These are phyloP conservation scores for Oryza rufipogon DNA, from an alignment of 176 grass and related monocot species.

Conservation along the genomic window DNA sequence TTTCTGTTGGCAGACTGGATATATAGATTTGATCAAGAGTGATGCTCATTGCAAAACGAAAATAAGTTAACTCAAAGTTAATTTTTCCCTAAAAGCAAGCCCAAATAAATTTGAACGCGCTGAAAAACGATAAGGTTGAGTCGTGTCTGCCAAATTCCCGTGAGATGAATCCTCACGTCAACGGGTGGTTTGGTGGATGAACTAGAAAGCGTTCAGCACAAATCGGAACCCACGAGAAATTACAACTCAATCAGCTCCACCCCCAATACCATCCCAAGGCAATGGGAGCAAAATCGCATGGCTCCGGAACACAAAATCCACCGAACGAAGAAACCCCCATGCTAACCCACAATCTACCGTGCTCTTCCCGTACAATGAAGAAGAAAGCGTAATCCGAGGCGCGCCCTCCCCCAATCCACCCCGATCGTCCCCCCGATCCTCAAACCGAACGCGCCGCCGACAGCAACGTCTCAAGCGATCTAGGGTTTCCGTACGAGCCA, in stretches of 20 bases:
- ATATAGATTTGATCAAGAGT: constrained; percentile 12
- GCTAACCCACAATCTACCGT: not conserved
- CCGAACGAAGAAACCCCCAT: not conserved
- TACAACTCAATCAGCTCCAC: not conserved
- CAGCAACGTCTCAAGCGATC: not conserved
- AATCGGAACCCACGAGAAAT: not conserved
- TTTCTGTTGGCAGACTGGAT: not conserved
- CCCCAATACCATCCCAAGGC: not conserved
- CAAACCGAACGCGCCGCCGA: not conserved
- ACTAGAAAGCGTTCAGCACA: not conserved
- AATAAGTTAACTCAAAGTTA: not conserved
- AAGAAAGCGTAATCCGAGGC: constrained; percentile 2
- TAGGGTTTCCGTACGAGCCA: constrained; percentile 30
- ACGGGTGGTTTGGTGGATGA: not conserved
- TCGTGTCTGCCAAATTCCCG: not conserved
- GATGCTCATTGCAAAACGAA: not conserved
- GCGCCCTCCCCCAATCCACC: not conserved
- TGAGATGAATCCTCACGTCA: not conserved
- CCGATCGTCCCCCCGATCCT: not conserved
- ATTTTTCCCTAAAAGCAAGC: not conserved
- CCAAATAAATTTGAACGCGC: not conserved
- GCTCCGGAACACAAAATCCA: not conserved
- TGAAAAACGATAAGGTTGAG: constrained; percentile 7
- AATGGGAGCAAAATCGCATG: not conserved
- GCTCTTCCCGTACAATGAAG: not conserved